These are phyloP conservation scores for Cadophora gregata DNA, from an alignment of 2,329 filamentous ascomycete genomes.

Conservation along the genomic window DNA sequence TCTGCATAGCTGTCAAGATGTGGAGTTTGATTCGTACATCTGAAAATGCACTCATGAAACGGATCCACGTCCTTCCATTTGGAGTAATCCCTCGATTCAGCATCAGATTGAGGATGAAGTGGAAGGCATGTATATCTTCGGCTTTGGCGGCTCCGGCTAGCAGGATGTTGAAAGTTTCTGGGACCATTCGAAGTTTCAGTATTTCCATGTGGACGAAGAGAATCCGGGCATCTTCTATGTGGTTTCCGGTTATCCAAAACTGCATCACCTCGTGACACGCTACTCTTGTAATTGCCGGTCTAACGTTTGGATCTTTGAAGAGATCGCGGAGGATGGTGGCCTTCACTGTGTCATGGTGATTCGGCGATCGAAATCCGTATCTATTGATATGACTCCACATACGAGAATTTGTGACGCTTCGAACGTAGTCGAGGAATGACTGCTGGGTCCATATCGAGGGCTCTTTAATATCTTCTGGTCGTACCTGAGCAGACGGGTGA, in stretches of 20 bases:
- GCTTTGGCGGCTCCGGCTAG: slow-evolving; percentile 46
- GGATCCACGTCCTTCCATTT: slow-evolving; percentile 50
- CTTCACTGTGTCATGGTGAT: slow-evolving; percentile 33
- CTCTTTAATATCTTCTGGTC: slow-evolving; percentile 28
- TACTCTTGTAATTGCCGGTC: slow-evolving; percentile 46
- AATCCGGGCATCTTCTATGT: slow-evolving; percentile 42
- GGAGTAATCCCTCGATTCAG: slow-evolving; percentile 46
- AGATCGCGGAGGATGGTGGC: slow-evolving; percentile 40
- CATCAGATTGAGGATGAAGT: slow-evolving; percentile 48
- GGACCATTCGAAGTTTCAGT: slow-evolving; percentile 42
- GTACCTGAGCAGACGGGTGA: slow-evolving; percentile 9
- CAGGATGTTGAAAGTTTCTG: slow-evolving; percentile 53
- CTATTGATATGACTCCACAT: slow-evolving; percentile 32
- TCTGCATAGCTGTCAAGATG: slow-evolving; percentile 35
- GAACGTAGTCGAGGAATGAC: slow-evolving; percentile 48
- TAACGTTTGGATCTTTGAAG: slow-evolving; percentile 44
- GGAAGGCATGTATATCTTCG: slow-evolving; percentile 49
- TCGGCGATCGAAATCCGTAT: slow-evolving; percentile 28
- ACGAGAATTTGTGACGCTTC: slow-evolving; percentile 45
- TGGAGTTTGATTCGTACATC: slow-evolving; percentile 30
- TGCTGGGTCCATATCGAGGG: slow-evolving; percentile 42
- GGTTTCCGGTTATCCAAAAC: slow-evolving; percentile 46
- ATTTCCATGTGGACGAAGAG: slow-evolving; percentile 47
- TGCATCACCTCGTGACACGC: slow-evolving; percentile 49
- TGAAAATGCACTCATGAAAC: slow-evolving; percentile 43